Evolutionary conservation across 2,329 filamentous ascomycete species (phyloP).

Genomic region (Apiospora pterosperma): DNA sequence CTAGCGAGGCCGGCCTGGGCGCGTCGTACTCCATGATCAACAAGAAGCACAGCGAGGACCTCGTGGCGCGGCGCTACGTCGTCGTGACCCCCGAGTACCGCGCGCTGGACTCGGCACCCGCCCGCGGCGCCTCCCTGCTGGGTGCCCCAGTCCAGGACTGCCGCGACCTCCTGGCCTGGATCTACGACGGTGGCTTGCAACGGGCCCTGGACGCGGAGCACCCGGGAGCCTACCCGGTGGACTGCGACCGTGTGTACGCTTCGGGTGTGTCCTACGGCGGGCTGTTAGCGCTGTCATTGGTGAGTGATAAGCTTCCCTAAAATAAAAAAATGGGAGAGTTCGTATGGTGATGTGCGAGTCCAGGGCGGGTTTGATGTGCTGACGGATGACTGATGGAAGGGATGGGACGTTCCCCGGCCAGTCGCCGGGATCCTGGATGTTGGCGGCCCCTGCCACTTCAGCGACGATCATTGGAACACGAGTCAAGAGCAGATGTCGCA

Average conservation of each 20-base stretch:
- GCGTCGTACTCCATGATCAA: constrained; percentile 36
- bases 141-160: constrained; percentile 9
- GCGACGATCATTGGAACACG: constrained; percentile 31
- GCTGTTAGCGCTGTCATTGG: constrained; percentile 30
- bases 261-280: constrained; percentile 35
- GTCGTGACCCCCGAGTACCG: constrained; percentile 31
- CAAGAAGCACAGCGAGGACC: constrained; percentile 33
- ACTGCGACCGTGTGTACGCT: constrained; percentile 27
- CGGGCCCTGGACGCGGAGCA: constrained; percentile 12
- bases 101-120: not conserved
- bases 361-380: not conserved
- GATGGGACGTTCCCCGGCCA: constrained; percentile 30
- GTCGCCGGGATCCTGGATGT: constrained; percentile 35
- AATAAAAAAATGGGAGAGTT: not conserved
- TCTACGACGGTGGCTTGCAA: constrained; percentile 26
- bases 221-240: constrained; percentile 13
- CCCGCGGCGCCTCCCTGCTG: constrained; percentile 6
- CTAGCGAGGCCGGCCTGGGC: constrained; percentile 42
- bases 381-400: constrained; percentile 20
- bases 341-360: not conserved
- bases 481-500: constrained; percentile 18
- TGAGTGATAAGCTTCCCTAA: constrained; percentile 15
- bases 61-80: constrained; percentile 33
- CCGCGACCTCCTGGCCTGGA: constrained; percentile 30
- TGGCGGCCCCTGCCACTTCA: constrained; percentile 37